Evolutionary conservation across 2,329 filamentous ascomycete genomes (phyloP).

Genomic region (Periconia sp.): DNA sequence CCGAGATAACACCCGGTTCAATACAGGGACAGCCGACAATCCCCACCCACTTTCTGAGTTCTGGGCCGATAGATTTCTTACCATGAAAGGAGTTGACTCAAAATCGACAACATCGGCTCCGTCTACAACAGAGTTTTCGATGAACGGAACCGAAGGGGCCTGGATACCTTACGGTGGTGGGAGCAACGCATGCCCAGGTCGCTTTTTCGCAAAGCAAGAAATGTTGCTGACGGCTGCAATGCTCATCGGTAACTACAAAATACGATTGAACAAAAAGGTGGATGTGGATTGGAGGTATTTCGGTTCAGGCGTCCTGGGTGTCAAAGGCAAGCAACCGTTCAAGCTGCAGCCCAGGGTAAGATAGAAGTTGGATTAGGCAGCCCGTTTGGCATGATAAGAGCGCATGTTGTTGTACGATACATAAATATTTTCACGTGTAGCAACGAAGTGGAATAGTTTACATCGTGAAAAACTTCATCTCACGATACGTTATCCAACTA

Average conservation of each 20-base stretch:
- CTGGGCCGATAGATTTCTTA: conserved; percentile 41
- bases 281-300: background rate
- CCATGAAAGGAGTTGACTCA: too few relatives aligned
- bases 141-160: conserved; percentile 28
- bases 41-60: conserved; percentile 13
- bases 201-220: conserved; percentile 42
- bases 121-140: conserved; percentile 12
- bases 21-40: background rate
- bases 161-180: conserved; percentile 41
- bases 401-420: too few relatives aligned
- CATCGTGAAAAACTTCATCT: too few relatives aligned
- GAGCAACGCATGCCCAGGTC: conserved; percentile 37
- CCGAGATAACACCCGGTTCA: conserved; percentile 13
- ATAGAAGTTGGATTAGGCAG: too few relatives aligned
- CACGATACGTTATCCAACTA: too few relatives aligned
- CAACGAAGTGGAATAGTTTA: too few relatives aligned
- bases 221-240: conserved; percentile 31
- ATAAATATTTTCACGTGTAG: too few relatives aligned
- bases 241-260: conserved; percentile 16
- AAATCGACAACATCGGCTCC: conserved; percentile 8
- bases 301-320: background rate
- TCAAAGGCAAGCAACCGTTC: background rate
- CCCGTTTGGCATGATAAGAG: too few relatives aligned
- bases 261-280: background rate
- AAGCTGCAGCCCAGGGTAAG: too few relatives aligned